phyloP scores from a whole-genome alignment of 1,139 yeast genomes.

The Candida neerlandica region DNA sequence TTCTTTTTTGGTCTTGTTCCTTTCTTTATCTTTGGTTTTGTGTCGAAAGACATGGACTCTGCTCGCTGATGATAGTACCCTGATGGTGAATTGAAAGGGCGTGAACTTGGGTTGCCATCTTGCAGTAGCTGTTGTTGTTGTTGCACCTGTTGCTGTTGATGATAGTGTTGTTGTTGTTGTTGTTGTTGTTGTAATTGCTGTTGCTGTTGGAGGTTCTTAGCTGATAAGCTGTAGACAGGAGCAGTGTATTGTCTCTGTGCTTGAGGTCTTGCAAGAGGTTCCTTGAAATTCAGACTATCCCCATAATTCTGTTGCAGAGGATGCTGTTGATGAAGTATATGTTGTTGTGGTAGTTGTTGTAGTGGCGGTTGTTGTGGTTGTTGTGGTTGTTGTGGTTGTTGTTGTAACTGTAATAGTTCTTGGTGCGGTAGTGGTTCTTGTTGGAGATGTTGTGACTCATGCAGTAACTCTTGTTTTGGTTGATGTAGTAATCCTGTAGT shows the following conservation, averaged over 20 bases:
- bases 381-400: slow-evolving; percentile 4
- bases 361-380: slow-evolving; percentile 5
- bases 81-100: neutral
- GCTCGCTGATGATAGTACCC: neutral
- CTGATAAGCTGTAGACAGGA: slow-evolving; percentile 6
- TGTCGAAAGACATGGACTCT: slow-evolving; percentile 6
- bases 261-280: slow-evolving; percentile 4
- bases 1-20: slow-evolving; percentile 18
- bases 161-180: slow-evolving; percentile 4
- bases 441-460: slow-evolving; percentile 3
- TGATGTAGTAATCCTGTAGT: neutral
- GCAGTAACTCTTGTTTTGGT: neutral
- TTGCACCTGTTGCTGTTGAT: neutral
- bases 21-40: slow-evolving; percentile 15
- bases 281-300: neutral
- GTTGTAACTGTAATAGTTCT: slow-evolving; percentile 7
- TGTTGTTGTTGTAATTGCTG: slow-evolving; percentile 4
- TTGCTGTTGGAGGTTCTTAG: slow-evolving; percentile 7
- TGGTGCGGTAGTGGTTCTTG: slow-evolving; percentile 1
- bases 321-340: slow-evolving; percentile 6
- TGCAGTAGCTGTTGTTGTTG: neutral
- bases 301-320: slow-evolving; percentile 2
- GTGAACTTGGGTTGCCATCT: neutral
- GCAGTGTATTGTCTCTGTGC: slow-evolving; percentile 6
- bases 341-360: slow-evolving; percentile 2